Conservation (phyloP, 129 eudicot species). For the Mikania micrantha region DNA sequence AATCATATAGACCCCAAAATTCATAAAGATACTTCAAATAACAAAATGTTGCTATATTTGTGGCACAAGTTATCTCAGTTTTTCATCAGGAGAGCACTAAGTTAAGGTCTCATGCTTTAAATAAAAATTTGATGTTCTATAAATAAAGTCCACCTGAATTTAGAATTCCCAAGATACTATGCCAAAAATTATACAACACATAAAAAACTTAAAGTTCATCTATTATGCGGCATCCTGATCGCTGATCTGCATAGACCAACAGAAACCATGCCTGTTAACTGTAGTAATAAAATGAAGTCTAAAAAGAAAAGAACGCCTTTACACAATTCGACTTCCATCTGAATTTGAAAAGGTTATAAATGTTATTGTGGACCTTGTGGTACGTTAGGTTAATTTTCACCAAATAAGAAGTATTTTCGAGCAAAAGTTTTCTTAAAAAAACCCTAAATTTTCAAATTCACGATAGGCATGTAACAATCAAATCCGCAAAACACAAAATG, state of each 20-base stretch:
- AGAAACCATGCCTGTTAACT: not conserved
- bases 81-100: not conserved
- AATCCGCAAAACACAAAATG: constrained; percentile 13
- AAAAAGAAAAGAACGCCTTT: not conserved
- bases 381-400: not conserved
- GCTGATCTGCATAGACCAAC: not conserved
- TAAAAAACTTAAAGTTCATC: not conserved
- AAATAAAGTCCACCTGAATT: not conserved
- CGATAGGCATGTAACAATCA: not conserved
- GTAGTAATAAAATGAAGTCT: not conserved
- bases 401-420: too few relatives aligned
- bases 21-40: not conserved
- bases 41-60: not conserved
- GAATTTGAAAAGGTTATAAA: not conserved
- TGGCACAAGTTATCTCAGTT: not conserved
- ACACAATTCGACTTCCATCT: not conserved
- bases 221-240: not conserved
- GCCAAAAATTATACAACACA: not conserved
- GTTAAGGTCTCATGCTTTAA: not conserved
- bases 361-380: not conserved
- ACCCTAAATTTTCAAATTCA: not conserved
- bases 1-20: not conserved
- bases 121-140: not conserved
- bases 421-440: not conserved
- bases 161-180: not conserved